Conservation (phyloP, 139 green algal genomes). For the Deuterostichococcus epilithicus region DNA sequence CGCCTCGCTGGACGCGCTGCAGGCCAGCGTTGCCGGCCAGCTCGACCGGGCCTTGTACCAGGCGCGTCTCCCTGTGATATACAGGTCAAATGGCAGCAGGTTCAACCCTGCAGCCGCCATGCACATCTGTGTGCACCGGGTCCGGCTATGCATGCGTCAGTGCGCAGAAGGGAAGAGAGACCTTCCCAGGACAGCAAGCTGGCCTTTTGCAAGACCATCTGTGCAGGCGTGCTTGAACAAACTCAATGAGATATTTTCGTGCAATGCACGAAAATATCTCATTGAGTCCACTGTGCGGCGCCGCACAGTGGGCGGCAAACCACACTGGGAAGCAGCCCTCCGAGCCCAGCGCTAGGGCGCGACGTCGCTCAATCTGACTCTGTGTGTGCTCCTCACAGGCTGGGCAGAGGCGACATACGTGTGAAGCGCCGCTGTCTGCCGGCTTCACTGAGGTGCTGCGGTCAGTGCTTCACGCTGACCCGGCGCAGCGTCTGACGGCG, state of each 20-base stretch:
- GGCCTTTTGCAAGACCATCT: no score
- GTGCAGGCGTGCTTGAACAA: no score
- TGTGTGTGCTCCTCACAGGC: not conserved
- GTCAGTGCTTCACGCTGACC: slow-evolving; percentile 10
- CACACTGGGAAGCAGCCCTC: not conserved
- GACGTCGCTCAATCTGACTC: not conserved
- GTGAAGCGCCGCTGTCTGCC: not conserved
- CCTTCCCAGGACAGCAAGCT: no score
- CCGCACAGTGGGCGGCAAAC: no score
- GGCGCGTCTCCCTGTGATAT: not conserved
- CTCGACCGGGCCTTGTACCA: not conserved
- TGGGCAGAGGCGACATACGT: not conserved
- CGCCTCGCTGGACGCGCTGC: not conserved
- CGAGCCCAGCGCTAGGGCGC: not conserved
- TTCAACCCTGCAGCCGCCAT: no score
- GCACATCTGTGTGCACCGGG: not conserved
- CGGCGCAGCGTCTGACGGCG: slow-evolving; percentile 10
- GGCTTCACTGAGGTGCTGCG: not conserved
- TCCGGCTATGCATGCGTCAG: no score
- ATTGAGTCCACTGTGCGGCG: no score
- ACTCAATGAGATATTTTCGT: no score
- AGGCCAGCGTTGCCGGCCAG: not conserved
- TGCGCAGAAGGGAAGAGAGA: no score
- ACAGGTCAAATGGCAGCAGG: no score
- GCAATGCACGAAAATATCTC: no score